These are phyloP conservation scores for Pachysolen tannophilus DNA, from an alignment of 805 yeast species.

Conservation along the genomic window DNA sequence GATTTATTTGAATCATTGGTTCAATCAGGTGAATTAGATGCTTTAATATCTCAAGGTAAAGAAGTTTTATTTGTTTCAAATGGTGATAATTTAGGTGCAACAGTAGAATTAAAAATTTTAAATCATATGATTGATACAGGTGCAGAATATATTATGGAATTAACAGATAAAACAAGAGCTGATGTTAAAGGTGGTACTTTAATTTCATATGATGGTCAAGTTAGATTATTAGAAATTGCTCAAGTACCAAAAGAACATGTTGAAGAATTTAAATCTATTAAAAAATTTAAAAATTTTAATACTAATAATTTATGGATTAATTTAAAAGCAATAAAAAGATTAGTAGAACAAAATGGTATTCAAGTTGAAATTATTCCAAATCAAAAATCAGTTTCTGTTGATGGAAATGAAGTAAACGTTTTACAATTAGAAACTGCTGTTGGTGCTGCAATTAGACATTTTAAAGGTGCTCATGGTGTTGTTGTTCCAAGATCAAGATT, in stretches of 20 bases:
- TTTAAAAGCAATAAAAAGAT: slow-evolving; percentile 86
- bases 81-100: slow-evolving; percentile 98
- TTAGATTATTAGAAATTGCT: slow-evolving; percentile 90
- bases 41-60: slow-evolving; percentile 84
- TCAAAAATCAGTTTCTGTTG: slow-evolving; percentile 72
- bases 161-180: slow-evolving; percentile 97
- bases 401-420: slow-evolving; percentile 73
- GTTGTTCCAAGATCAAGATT: slow-evolving; percentile 97
- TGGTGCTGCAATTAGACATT: slow-evolving; percentile 98
- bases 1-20: slow-evolving; percentile 88
- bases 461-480: slow-evolving; percentile 92
- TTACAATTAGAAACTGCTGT: slow-evolving; percentile 97
- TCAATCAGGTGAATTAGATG: slow-evolving; percentile 87
- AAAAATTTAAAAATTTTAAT: slow-evolving; percentile 96
- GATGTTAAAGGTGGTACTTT: slow-evolving; percentile 99
- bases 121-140: slow-evolving; percentile 88
- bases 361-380: slow-evolving; percentile 95
- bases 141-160: slow-evolving; percentile 95
- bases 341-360: slow-evolving; percentile 76
- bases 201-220: slow-evolving; percentile 91
- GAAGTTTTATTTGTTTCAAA: slow-evolving; percentile 93
- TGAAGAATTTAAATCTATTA: slow-evolving; percentile 95
- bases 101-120: slow-evolving; percentile 85
- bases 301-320: slow-evolving; percentile 98
- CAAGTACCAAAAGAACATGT: slow-evolving; percentile 98